These are phyloP conservation scores for Leccinum solheimii DNA, from an alignment of 1,284 basidiomycete species.

Conservation along the genomic window DNA sequence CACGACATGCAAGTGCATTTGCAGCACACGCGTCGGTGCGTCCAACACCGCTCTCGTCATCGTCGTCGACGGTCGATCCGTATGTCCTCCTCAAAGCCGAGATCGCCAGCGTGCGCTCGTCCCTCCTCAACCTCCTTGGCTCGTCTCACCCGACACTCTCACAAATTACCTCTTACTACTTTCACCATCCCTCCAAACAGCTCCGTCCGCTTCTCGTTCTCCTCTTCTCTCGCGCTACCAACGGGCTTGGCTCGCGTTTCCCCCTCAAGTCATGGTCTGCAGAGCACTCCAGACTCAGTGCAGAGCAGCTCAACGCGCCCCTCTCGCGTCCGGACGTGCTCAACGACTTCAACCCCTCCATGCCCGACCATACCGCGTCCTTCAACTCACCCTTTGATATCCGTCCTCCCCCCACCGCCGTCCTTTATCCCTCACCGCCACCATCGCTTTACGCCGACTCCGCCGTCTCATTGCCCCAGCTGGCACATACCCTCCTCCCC, in stretches of 20 bases:
- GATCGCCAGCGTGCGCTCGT: slow-evolving; percentile 72
- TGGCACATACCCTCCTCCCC: slow-evolving; percentile 57
- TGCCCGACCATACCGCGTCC: slow-evolving; percentile 66
- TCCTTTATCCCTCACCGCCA: slow-evolving; percentile 39
- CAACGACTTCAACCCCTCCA: slow-evolving; percentile 83
- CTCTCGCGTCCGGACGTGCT: slow-evolving; percentile 73
- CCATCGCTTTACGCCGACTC: slow-evolving; percentile 33
- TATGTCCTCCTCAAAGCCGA: slow-evolving; percentile 71
- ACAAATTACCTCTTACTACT: slow-evolving; percentile 92
- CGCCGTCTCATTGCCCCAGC: slow-evolving; percentile 25
- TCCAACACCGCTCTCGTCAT: slow-evolving; percentile 19
- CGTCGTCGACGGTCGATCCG: slow-evolving; percentile 49
- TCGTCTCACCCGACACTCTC: slow-evolving; percentile 87
- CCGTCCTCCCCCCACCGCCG: slow-evolving; percentile 38
- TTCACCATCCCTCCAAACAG: slow-evolving; percentile 87
- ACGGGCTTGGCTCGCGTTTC: slow-evolving; percentile 66
- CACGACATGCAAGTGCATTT: slow-evolving; percentile 26
- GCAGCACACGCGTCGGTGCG: slow-evolving; percentile 26
- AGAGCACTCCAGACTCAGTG: slow-evolving; percentile 40
- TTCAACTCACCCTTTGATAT: slow-evolving; percentile 51
- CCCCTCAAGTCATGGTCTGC: slow-evolving; percentile 48
- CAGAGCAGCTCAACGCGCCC: slow-evolving; percentile 66
- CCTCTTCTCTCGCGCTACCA: slow-evolving; percentile 89
- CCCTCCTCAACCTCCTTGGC: slow-evolving; percentile 80
- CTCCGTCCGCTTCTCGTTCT: slow-evolving; percentile 90